Base-by-base conservation (phyloP, 2,329 filamentous ascomycete species). In the Phyllosticta citriasiana region DNA sequence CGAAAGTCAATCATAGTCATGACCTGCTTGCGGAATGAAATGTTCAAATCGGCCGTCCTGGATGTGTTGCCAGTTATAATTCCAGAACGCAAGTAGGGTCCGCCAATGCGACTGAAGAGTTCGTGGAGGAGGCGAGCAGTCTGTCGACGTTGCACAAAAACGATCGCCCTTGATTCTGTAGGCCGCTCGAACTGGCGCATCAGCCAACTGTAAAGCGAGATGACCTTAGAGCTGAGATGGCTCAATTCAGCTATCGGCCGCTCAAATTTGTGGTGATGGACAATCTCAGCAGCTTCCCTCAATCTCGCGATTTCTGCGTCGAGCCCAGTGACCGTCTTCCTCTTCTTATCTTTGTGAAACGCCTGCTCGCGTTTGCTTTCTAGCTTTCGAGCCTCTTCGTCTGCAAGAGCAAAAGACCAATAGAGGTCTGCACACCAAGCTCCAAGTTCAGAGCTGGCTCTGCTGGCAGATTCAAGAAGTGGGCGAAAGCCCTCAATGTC, bases 341-440 rank as follows among this genome's bases (percentile, higher is more conserved):
- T 1, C 81, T 79, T 62, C 80, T 77, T 61, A 82, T 79, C 56
- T 6, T 27, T 57, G 30, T 61, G 59, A 22, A 26, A 57, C 9
- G 54, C 59, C 40, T 61, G 59, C 33, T 61, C 59, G 5, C 40
- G 47, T 6, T 55, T 54, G 24, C 47, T 47, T 22, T 88, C 81
- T 2, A 90, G 76, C 64, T 84, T 88, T 3, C 78, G 76, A 0
- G 83, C 74, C 62, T 87, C 82, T 2, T 84, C 78, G 5, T 89
- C 83, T 0, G 81, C 80, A 24, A 96, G 78, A 12, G 84, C 82
- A 33, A 90, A 81, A 59, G 82, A 79, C 91, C 91, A 96, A 62
- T 90, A 86, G 57, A 85, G 80, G 69, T 99, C 91, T 0, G 91
- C 85, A 66, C 88, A 89, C 93, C 94, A 97, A 2, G 81, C 75